Base-by-base conservation (phyloP, 352 stramenopile genomes). In the Phytophthora syringae region DNA sequence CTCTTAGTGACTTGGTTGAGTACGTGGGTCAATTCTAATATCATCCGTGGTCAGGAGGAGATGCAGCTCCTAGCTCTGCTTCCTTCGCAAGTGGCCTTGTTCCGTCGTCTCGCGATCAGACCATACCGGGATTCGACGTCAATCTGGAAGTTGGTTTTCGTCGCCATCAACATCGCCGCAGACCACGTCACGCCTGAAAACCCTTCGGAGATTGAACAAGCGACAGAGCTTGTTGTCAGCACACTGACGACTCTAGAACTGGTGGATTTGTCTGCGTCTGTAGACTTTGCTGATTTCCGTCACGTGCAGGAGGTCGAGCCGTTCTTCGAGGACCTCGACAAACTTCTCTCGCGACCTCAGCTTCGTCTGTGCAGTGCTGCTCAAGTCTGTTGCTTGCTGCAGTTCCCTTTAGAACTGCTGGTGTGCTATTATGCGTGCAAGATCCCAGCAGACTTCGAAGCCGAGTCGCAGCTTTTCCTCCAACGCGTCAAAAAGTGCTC, bases 11-110 rank as follows among this genome's bases (percentile, higher is more conserved):
- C 64, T 7, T 93, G 82, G 84, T 22, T 93, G 9, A 51, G 27
- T 20, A 78, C 68, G 11, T 92, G 80, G 84, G 62, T 89, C 13
- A 65, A 49, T 16, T 70, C 59, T 32, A 82, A 78, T 27, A 44
- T 84, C 7, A 39, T 58, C n/a, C 57, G 60, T 42, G 58, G 51
- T 11, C 53, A 76, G 13, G 52, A 70, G 7, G 60, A 70, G 1
- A 30, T 50, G 45, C 43, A 51, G 24, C 43, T 82, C 2, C 55
- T 88, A 7, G 52, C 69, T 7, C 34, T 84, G 3, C 66, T 87
- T 7, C 76, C 77, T 11, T 85, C 84, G 20, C 82, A 89, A 61
- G 73, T 88, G 32, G 64, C 76, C 25, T 59, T 84, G 27, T 86
- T 84, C 53, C 70, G 64, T 28, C 77, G 70, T 6, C 57, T 82